Conservation (phyloP, 2,329 filamentous ascomycete species). For the Ceratocystis papillata region DNA sequence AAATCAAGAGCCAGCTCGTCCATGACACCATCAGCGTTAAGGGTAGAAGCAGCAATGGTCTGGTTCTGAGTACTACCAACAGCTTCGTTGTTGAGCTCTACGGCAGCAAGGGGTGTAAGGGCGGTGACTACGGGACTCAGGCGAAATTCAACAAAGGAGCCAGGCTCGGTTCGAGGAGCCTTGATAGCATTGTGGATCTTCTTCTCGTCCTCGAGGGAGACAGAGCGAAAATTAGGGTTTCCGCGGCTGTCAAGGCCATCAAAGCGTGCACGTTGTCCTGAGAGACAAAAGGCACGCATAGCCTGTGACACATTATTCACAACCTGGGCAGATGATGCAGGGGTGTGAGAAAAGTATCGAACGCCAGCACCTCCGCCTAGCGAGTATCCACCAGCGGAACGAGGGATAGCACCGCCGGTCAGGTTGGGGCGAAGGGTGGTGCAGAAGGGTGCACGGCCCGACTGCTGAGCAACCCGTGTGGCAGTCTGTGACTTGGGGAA, state of each 20-base stretch:
- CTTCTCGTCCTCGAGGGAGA: constrained; percentile 60
- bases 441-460: constrained; percentile 73
- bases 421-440: constrained; percentile 82
- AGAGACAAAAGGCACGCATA: constrained; percentile 83
- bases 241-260: constrained; percentile 65
- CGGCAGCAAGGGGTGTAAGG: constrained; percentile 57
- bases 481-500: constrained; percentile 23
- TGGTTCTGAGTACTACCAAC: constrained; percentile 24
- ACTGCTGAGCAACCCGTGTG: constrained; percentile 29
- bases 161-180: constrained; percentile 52
- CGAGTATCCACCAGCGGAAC: constrained; percentile 81
- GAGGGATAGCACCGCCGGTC: constrained; percentile 73
- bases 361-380: constrained; percentile 46
- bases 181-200: constrained; percentile 19
- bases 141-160: constrained; percentile 79
- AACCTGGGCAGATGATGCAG: constrained; percentile 76
- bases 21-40: constrained; percentile 75
- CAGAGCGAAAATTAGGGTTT: constrained; percentile 65
- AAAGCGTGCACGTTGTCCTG: constrained; percentile 77
- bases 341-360: constrained; percentile 82
- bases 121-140: constrained; percentile 84
- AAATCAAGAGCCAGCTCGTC: constrained; percentile 82
- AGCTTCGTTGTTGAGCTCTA: constrained; percentile 34
- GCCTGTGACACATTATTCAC: constrained; percentile 92
- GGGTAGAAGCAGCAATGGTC: constrained; percentile 42